These are phyloP conservation scores for Phytopythium sindhum DNA, from an alignment of 352 stramenopile genomes.

Conservation along the genomic window DNA sequence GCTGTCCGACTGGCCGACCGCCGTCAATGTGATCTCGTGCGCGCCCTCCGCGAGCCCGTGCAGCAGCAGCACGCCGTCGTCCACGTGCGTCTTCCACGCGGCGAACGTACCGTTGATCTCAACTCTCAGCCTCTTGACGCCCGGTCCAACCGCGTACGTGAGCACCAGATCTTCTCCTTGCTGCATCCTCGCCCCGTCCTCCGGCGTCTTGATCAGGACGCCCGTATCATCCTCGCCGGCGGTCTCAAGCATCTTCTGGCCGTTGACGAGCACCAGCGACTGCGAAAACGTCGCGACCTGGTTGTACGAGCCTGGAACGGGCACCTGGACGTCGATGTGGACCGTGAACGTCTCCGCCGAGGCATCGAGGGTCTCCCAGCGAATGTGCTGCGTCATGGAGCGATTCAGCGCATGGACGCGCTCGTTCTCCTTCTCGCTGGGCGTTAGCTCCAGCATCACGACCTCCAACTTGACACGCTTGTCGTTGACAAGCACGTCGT, in stretches of 20 bases:
- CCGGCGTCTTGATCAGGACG: constrained; percentile 14
- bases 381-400: not conserved
- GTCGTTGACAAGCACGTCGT: constrained; percentile 33
- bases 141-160: constrained; percentile 14
- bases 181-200: constrained; percentile 9
- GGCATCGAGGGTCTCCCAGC: not conserved
- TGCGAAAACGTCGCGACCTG: not conserved
- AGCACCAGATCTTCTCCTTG: not conserved
- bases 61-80: constrained; percentile 41
- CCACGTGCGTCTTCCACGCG: constrained; percentile 27
- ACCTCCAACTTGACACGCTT: constrained; percentile 35
- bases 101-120: constrained; percentile 23
- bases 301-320: constrained; percentile 21
- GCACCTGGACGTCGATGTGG: constrained; percentile 32
- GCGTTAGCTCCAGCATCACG: constrained; percentile 19
- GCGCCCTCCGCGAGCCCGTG: constrained; percentile 25
- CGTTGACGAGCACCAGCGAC: not conserved
- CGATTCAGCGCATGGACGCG: constrained; percentile 1
- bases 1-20: constrained; percentile 2
- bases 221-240: not conserved
- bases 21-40: constrained; percentile 30
- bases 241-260: constrained; percentile 19
- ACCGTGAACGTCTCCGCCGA: constrained; percentile 8
- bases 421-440: constrained; percentile 1
- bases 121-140: constrained; percentile 29